phyloP scores from a whole-genome alignment of 306 rosid genomes.

The Ammopiptanthus mongolicus region DNA sequence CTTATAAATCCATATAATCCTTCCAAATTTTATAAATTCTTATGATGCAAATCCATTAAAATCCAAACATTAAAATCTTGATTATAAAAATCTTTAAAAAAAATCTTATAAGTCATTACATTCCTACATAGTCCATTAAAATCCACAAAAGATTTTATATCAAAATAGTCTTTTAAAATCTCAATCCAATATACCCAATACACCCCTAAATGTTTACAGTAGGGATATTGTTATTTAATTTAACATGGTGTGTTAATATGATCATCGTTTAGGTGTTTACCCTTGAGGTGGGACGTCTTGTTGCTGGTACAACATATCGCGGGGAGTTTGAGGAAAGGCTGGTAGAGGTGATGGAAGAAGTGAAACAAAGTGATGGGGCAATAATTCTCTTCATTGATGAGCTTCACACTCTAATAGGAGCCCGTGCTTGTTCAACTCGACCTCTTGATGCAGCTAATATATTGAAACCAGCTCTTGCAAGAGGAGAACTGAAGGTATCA shows the following conservation, averaged over 20 bases:
- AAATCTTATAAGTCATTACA: no score
- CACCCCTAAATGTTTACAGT: neutral
- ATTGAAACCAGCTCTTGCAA: constrained; percentile 4
- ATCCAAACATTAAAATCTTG: no score
- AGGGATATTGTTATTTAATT: no score
- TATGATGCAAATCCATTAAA: no score
- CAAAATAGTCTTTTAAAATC: no score
- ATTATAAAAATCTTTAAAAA: no score
- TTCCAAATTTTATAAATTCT: no score
- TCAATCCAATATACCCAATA: no score
- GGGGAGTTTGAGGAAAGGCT: constrained; percentile 4
- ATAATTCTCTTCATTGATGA: constrained; percentile 25
- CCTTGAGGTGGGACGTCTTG: neutral
- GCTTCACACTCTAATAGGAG: constrained; percentile 13
- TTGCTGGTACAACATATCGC: neutral
- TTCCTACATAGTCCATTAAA: no score
- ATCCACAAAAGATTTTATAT: no score
- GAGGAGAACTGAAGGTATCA: constrained; percentile 15
- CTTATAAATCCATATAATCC: no score
- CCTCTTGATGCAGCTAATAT: constrained; percentile 4
- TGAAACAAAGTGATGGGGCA: neutral
- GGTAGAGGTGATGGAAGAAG: neutral
- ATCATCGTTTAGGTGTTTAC: constrained; percentile 14
- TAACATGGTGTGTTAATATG: neutral
- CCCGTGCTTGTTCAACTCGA: neutral